Evolutionary conservation across 164 flowering plant genomes (phyloP), one percentile per base, ranked within the genome.

Genomic region (Dillenia turbinata): DNA sequence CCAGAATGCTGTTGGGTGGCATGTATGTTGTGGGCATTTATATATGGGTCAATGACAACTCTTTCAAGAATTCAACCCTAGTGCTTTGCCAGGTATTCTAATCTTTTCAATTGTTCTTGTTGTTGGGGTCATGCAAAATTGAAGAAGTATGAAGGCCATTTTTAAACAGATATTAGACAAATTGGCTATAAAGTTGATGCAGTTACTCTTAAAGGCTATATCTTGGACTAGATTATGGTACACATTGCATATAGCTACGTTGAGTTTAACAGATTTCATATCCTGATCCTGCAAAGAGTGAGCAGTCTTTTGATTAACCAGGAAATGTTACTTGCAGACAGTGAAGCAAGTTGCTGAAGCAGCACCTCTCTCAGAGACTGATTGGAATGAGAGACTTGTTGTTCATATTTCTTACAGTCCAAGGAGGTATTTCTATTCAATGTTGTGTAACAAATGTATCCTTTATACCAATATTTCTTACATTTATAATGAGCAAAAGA

Each of bases 371-470:
- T 58, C 64, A 61, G 85, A 70, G 43, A 49, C 56, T 72, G 81
- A 69, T 59, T 51, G 52, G 60, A 79, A 76, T 58, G 95, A 88
- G 61, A 76, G 86, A 65, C 69, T 92, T 58, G 81, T 92, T 16
- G 69, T 92, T 68, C 98, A 93, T 67, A 81, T 93, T 65, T 81
- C 85, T 66, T 88, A 82, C 62, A 88, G 97, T 73, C 97, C 98
- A 7, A 80, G 86, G 75, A 91, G 89, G 95, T 90, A 62, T 49
- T 57, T 10, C 22, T 54, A 11, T 52, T 40, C 58, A 44, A 9
- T 15, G 8, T 45, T n/a, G 40, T 33, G 40, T 33, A 33, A 33
- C 7, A 33, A 33, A 33, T 33, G 4, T 33, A 33, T 14, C 48
- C 44, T 57, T 53, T 40, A n/a, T 47, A 17, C 19, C 15, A 12